Conservation (phyloP, 108 stramenopile species). For the Seminavis robusta region DNA sequence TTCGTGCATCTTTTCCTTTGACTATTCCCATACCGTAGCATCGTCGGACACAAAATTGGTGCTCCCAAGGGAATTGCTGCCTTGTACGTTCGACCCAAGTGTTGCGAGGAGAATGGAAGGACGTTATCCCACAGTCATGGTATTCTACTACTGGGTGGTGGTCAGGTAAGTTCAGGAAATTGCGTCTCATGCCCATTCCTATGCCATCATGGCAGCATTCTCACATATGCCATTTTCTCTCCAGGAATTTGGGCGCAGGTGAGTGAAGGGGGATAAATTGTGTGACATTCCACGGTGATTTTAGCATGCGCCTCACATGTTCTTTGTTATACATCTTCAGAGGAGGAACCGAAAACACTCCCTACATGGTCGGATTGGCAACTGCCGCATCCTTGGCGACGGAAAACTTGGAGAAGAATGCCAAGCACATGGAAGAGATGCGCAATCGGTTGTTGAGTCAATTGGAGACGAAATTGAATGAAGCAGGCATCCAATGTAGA, state of each 20-base stretch:
- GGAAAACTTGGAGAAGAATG: slow-evolving; percentile 31
- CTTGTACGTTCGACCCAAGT: slow-evolving; percentile 76
- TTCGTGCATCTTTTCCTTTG: too few species aligned
- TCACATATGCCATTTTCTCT: slow-evolving; percentile 53
- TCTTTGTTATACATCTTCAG: too few species aligned
- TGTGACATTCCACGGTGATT: too few species aligned
- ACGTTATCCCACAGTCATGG: slow-evolving; percentile 29
- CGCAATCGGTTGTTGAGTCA: slow-evolving; percentile 54
- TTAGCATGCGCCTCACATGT: too few species aligned
- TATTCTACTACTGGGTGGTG: slow-evolving; percentile 69
- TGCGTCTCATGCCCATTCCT: not conserved
- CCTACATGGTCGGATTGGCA: slow-evolving; percentile 90
- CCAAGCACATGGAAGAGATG: slow-evolving; percentile 62
- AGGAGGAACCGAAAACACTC: slow-evolving; percentile 95
- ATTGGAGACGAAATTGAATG: slow-evolving; percentile 37
- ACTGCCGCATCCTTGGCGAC: slow-evolving; percentile 56
- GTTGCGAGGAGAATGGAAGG: slow-evolving; percentile 40
- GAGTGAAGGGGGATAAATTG: too few species aligned
- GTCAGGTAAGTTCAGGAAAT: too few species aligned
- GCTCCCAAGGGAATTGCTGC: slow-evolving; percentile 96
- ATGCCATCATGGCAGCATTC: not conserved
- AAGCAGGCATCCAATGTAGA: slow-evolving; percentile 7
- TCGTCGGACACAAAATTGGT: slow-evolving; percentile 98
- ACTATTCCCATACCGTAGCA: too few species aligned
- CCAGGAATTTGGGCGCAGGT: slow-evolving; percentile 85